A percentile compares a stretch with the other conserved stretches of the same genome.
phyloP scores from a whole-genome alignment of 768 basidiomycete species.

The Suillus subluteus region DNA sequence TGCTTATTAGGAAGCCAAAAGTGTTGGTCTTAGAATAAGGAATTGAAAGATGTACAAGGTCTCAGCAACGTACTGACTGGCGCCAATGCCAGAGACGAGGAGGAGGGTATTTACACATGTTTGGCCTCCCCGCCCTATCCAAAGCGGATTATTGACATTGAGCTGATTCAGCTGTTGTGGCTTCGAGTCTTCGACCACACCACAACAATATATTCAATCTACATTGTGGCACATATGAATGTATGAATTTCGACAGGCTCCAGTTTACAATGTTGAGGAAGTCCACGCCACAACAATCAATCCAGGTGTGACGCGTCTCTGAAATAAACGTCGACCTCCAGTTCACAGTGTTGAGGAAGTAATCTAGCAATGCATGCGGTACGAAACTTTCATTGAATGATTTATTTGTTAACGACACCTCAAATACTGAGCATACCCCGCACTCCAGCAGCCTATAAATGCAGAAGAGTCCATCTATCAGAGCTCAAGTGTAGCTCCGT shows the following conservation, averaged over 20 bases:
- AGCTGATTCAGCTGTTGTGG: not conserved
- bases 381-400: not conserved
- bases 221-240: not conserved
- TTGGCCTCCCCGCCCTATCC: not conserved
- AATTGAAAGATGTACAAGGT: not conserved
- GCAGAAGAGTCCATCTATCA: not conserved
- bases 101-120: slow-evolving; percentile 6
- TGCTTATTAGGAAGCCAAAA: not conserved
- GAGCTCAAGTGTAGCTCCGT: not conserved
- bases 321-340: not conserved
- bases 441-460: not conserved
- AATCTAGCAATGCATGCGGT: not conserved
- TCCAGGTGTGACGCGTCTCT: not conserved
- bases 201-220: not conserved
- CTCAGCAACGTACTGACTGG: not conserved
- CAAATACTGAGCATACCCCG: not conserved
- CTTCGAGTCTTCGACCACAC: not conserved
- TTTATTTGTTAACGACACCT: not conserved
- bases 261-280: not conserved
- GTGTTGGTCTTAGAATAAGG: not conserved
- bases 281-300: not conserved
- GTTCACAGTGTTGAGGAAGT: not conserved
- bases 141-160: not conserved
- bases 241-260: not conserved
- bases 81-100: slow-evolving; percentile 9